Evolutionary conservation across 257 asterid species (phyloP), one percentile per base, ranked within the genome.

Genomic region (Catharanthus roseus): DNA sequence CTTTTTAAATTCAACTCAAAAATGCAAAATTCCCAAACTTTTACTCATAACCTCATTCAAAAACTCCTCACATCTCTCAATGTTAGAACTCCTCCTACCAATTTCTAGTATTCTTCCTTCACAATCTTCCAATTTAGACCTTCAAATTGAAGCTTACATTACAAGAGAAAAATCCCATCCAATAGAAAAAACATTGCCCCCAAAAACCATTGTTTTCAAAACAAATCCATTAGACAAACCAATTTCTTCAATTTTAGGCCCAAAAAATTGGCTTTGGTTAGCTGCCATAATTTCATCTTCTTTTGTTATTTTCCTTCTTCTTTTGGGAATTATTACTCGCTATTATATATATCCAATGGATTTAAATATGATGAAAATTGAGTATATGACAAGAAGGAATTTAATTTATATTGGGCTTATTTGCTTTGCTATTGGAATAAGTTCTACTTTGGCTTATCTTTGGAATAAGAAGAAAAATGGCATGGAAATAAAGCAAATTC

Each of bases 261-360:
- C 82, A 73, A 81, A 89, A 58, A 82, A 88, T n/a, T 91, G 97
- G 96, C 87, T 95, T 5, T 95, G 97, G 96, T 89, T 95, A 0
- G 96, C 92, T 0, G 91, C 88, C 0, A 91, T 95, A 33, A 93
- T 93, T 78, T 86, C 97, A 0, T 85, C 96, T 0, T 88, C 99
- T 1, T 89, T 91, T 71, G 34, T 82, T 66, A 72, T 95, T 13
- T 95, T 77, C 82, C 92, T 95, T 38, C 75, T 89, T 63, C 77
- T 85, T 31, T 67, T 88, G 19, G 99, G 97, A 6, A 4, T 86
- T 31, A 85, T 83, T 79, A 88, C 93, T 15, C 91, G 85, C 29
- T 85, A 83, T 62, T 77, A 84, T 67, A 87, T 95, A 10, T 95
- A 88, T 90, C 99, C 99, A 2, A 77, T 81, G 45, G 97, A 95